Conservation (phyloP, 1,284 basidiomycete species). For the Cryptococcus sp. region DNA sequence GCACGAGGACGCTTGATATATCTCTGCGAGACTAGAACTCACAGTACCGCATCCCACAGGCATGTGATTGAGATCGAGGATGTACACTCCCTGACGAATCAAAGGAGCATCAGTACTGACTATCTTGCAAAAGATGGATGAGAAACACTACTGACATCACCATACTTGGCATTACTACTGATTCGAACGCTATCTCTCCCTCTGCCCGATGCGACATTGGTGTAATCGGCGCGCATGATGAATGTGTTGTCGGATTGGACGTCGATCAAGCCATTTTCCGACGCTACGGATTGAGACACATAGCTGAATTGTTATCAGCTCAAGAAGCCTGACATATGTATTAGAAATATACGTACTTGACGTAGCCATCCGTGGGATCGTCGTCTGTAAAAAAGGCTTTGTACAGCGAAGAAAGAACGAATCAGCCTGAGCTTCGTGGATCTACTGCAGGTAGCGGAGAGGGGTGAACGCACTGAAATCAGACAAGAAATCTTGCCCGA, state of each 20-base stretch:
- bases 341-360: constrained; percentile 30
- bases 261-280: constrained; percentile 24
- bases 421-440: neutral
- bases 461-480: constrained; percentile 37
- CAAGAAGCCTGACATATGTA: neutral
- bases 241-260: constrained; percentile 25
- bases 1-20: neutral
- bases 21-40: constrained; percentile 9
- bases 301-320: constrained; percentile 32
- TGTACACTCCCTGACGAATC: constrained; percentile 35
- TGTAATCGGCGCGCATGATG: constrained; percentile 42
- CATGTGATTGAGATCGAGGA: constrained; percentile 51
- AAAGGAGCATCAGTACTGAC: neutral
- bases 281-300: constrained; percentile 33
- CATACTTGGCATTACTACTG: constrained; percentile 41
- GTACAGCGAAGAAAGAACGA: neutral
- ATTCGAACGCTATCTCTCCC: constrained; percentile 48
- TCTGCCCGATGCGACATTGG: constrained; percentile 37
- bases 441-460: neutral
- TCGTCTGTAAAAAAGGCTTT: constrained; percentile 42
- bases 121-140: neutral
- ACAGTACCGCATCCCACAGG: constrained; percentile 50
- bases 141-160: constrained; percentile 33
- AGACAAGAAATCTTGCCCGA: constrained; percentile 35
- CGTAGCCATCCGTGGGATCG: constrained; percentile 44